phyloP scores from a whole-genome alignment of 2,329 filamentous ascomycete genomes.

The Pseudogymnoascus sp. region DNA sequence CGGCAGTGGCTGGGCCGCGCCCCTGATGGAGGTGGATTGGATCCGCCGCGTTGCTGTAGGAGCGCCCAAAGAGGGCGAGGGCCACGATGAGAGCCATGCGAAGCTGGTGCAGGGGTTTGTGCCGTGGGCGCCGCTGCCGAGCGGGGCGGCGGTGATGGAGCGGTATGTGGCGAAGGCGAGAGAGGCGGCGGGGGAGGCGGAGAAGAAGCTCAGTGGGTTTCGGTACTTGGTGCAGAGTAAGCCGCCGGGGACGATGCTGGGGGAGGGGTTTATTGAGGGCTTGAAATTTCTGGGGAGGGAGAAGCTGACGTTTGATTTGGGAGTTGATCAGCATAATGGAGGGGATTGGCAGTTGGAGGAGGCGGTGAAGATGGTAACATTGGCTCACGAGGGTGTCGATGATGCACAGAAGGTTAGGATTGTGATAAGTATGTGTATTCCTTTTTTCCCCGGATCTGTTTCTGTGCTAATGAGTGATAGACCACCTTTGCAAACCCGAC shows the following conservation, averaged over 20 bases:
- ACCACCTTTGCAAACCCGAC: constrained; percentile 87
- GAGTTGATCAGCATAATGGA: constrained; percentile 70
- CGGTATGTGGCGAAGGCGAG: constrained; percentile 58
- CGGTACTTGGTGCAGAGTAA: constrained; percentile 78
- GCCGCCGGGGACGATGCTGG: constrained; percentile 56
- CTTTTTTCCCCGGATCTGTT: not conserved
- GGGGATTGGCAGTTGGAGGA: constrained; percentile 69
- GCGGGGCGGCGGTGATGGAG: constrained; percentile 51
- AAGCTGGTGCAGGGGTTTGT: constrained; percentile 61
- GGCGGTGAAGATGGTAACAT: constrained; percentile 60
- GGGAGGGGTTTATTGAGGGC: constrained; percentile 55
- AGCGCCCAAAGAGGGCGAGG: constrained; percentile 47
- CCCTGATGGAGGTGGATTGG: constrained; percentile 65
- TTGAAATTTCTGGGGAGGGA: constrained; percentile 57
- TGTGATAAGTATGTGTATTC: constrained; percentile 26
- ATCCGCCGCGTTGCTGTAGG: constrained; percentile 59
- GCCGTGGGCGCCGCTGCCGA: constrained; percentile 77
- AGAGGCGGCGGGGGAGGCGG: constrained; percentile 48
- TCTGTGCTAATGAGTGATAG: constrained; percentile 35
- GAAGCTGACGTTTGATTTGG: constrained; percentile 71
- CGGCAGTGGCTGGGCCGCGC: constrained; percentile 54
- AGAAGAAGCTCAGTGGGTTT: constrained; percentile 65
- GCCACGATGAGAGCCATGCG: constrained; percentile 45
- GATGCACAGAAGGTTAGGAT: constrained; percentile 46
- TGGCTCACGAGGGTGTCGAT: constrained; percentile 53